Conservation (phyloP, 1,284 basidiomycete species). For the Trichosporon inkin region DNA sequence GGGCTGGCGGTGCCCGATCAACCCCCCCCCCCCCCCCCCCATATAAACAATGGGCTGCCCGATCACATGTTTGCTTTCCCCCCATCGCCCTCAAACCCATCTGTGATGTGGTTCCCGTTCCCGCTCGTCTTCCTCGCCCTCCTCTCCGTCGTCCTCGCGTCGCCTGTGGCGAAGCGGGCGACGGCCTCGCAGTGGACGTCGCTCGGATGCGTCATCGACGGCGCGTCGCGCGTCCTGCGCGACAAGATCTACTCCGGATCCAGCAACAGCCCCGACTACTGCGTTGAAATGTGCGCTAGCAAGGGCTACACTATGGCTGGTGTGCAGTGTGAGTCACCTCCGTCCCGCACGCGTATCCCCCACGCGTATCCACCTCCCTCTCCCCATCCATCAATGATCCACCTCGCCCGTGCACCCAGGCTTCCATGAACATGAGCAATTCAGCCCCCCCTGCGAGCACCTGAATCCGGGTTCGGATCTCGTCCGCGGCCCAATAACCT, state of each 20-base stretch:
- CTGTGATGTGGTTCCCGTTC: neutral
- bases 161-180: constrained; percentile 5
- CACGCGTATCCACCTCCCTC: too few relatives aligned
- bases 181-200: constrained; percentile 11
- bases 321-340: constrained; percentile 33
- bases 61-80: neutral
- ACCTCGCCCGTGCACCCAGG: too few relatives aligned
- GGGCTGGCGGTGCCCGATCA: too few relatives aligned
- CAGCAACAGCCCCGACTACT: constrained; percentile 41
- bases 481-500: neutral
- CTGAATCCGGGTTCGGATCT: too few relatives aligned
- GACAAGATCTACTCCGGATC: constrained; percentile 15
- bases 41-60: neutral
- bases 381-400: too few relatives aligned
- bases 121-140: neutral
- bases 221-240: constrained; percentile 24
- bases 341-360: too few relatives aligned
- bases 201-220: constrained; percentile 43
- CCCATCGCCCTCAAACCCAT: neutral
- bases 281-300: constrained; percentile 39
- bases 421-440: too few relatives aligned
- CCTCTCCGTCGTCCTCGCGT: neutral
- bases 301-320: constrained; percentile 45
- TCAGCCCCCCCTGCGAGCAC: too few relatives aligned
- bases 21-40: too few relatives aligned